Evolutionary conservation across 192 early-diverging fungal genomes (phyloP).

Genomic region (Rhizoclosmatium sp.): DNA sequence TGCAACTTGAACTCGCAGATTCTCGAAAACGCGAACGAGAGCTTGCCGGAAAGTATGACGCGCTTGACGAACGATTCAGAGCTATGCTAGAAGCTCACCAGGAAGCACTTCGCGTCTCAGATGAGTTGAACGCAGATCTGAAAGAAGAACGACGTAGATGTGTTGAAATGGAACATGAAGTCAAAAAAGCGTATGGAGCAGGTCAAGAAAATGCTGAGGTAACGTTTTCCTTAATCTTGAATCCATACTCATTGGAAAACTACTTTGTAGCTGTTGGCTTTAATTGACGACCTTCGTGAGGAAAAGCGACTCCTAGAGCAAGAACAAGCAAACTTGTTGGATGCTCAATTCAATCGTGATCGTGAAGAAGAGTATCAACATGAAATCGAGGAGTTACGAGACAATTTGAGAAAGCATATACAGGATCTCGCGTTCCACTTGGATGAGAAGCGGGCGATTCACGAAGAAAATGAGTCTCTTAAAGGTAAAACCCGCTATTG

Average conservation of each 20-base stretch:
- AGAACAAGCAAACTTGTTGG: slow-evolving; percentile 51
- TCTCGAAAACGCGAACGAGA: slow-evolving; percentile 41
- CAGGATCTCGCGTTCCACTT: slow-evolving; percentile 33
- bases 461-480: slow-evolving; percentile 30
- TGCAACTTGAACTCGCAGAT: slow-evolving; percentile 57
- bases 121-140: slow-evolving; percentile 53
- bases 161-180: slow-evolving; percentile 47
- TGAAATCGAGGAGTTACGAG: slow-evolving; percentile 49
- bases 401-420: slow-evolving; percentile 43
- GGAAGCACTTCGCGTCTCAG: slow-evolving; percentile 44
- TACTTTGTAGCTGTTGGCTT: slow-evolving; percentile 47
- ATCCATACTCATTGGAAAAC: neutral
- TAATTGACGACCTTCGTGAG: slow-evolving; percentile 57
- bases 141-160: slow-evolving; percentile 56
- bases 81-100: slow-evolving; percentile 49
- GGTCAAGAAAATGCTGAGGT: slow-evolving; percentile 40
- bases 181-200: slow-evolving; percentile 22
- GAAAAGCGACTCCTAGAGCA: slow-evolving; percentile 59
- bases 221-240: slow-evolving; percentile 13
- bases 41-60: slow-evolving; percentile 29
- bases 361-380: slow-evolving; percentile 52
- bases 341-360: slow-evolving; percentile 47
- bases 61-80: slow-evolving; percentile 50
- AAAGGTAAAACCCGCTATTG: slow-evolving; percentile 33
- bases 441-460: slow-evolving; percentile 45